These are phyloP conservation scores for Croton setiger DNA, from an alignment of 441 rosid species.

Conservation along the genomic window DNA sequence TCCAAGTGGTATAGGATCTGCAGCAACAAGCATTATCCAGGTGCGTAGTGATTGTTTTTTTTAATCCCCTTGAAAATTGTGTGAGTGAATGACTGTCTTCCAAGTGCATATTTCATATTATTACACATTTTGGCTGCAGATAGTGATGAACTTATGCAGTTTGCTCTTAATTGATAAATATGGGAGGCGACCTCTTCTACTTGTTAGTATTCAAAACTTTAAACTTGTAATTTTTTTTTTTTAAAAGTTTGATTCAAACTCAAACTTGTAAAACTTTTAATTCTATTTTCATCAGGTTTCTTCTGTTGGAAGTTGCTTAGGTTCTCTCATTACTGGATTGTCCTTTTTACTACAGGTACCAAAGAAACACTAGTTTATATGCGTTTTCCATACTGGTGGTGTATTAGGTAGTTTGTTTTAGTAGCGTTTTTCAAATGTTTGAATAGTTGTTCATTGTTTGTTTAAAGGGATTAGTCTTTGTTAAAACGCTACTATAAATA, in stretches of 20 bases:
- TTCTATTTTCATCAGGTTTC: slow-evolving; percentile 5
- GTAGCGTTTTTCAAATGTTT: no score
- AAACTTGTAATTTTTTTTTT: not conserved
- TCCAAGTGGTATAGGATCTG: not conserved
- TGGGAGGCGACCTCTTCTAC: slow-evolving; percentile 14
- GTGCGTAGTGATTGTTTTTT: not conserved
- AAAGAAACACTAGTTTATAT: not conserved
- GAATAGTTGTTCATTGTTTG: no score
- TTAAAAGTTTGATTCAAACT: not conserved
- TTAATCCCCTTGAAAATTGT: not conserved
- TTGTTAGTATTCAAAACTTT: not conserved
- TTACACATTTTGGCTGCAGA: not conserved
- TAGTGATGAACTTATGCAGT: not conserved
- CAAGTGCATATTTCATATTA: not conserved
- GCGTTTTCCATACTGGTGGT: not conserved
- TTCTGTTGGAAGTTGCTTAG: slow-evolving; percentile 10
- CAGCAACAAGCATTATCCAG: not conserved
- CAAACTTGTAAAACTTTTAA: not conserved
- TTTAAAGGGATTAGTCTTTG: no score
- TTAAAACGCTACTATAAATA: no score
- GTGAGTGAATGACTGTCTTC: not conserved
- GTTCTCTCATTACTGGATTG: slow-evolving; percentile 12
- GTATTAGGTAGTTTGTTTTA: no score
- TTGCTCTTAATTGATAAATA: slow-evolving; percentile 8
- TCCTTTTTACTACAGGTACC: slow-evolving; percentile 20